phyloP scores from a whole-genome alignment of 176 grass and related monocot species.

The Pontederia crassipes region DNA sequence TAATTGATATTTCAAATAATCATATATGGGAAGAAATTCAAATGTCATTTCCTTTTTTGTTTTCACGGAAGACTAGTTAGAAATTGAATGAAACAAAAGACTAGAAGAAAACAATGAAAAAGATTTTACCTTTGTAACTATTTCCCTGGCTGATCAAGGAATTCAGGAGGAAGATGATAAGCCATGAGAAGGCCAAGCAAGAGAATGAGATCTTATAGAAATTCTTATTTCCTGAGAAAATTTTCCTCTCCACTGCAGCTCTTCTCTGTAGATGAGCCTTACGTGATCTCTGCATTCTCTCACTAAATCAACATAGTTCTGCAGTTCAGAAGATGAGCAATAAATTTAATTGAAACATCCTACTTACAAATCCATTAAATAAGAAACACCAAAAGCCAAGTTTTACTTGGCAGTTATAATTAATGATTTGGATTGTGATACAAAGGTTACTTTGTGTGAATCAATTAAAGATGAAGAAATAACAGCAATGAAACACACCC shows the following conservation, averaged over 20 bases:
- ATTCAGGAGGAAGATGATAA: slow-evolving; percentile 57
- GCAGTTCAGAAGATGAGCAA: neutral
- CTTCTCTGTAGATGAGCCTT: slow-evolving; percentile 54
- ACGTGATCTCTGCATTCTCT: slow-evolving; percentile 84
- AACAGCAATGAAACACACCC: too few relatives aligned
- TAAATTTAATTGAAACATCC: too few relatives aligned
- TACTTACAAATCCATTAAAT: too few relatives aligned
- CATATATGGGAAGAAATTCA: too few relatives aligned
- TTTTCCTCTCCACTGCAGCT: slow-evolving; percentile 44
- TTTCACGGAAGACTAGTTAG: too few relatives aligned
- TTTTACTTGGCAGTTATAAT: too few relatives aligned
- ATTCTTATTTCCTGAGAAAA: slow-evolving; percentile 27
- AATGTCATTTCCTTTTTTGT: too few relatives aligned
- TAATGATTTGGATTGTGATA: too few relatives aligned
- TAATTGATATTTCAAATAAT: too few relatives aligned
- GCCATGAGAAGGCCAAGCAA: slow-evolving; percentile 50
- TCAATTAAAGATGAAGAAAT: too few relatives aligned
- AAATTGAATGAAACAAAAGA: neutral
- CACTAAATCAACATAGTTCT: slow-evolving; percentile 26
- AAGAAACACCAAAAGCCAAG: too few relatives aligned
- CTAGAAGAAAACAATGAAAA: neutral
- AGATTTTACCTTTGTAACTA: slow-evolving; percentile 42
- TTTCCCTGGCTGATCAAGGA: slow-evolving; percentile 65
- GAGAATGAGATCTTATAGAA: slow-evolving; percentile 64
- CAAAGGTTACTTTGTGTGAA: too few relatives aligned